Percentiles rank a stretch among this genome's conserved stretches.
Evolutionary conservation across 257 asterid species (phyloP).

Genomic region (Scutellaria minor): DNA sequence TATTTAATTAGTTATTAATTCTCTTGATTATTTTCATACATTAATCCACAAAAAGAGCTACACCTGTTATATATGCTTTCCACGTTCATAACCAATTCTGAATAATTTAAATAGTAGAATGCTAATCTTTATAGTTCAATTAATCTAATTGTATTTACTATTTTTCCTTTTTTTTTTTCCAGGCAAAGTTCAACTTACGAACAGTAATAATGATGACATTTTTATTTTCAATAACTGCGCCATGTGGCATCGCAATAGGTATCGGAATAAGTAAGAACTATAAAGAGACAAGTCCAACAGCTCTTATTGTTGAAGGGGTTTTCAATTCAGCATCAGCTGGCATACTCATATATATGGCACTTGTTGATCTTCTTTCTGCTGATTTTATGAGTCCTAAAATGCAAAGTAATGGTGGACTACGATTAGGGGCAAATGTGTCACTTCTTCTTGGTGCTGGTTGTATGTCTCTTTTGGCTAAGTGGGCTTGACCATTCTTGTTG

Average conservation of each 20-base stretch:
- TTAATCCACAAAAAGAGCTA: no score
- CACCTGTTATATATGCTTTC: no score
- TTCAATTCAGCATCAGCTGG: conserved; percentile 49
- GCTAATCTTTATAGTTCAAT: no score
- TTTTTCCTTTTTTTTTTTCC: background rate
- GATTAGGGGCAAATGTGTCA: conserved; percentile 38
- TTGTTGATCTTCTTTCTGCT: conserved; percentile 47
- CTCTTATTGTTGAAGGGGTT: conserved; percentile 40
- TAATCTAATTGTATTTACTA: background rate
- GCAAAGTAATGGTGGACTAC: conserved; percentile 40
- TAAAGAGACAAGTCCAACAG: conserved; percentile 34
- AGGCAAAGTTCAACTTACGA: conserved; percentile 40
- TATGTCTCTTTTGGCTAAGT: conserved; percentile 52
- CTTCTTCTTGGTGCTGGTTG: conserved; percentile 51
- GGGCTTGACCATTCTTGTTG: conserved; percentile 46
- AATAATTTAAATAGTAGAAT: no score
- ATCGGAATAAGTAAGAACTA: conserved; percentile 43
- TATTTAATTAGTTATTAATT: no score
- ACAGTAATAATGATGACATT: conserved; percentile 32
- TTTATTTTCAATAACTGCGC: conserved; percentile 42
- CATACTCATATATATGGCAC: conserved; percentile 48
- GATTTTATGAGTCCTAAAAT: conserved; percentile 50
- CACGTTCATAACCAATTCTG: no score
- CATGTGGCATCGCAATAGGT: conserved; percentile 39
- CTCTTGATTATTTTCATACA: no score